These are phyloP conservation scores for Tolypocladium capitatum DNA, from an alignment of 2,329 filamentous ascomycete genomes.

Conservation along the genomic window DNA sequence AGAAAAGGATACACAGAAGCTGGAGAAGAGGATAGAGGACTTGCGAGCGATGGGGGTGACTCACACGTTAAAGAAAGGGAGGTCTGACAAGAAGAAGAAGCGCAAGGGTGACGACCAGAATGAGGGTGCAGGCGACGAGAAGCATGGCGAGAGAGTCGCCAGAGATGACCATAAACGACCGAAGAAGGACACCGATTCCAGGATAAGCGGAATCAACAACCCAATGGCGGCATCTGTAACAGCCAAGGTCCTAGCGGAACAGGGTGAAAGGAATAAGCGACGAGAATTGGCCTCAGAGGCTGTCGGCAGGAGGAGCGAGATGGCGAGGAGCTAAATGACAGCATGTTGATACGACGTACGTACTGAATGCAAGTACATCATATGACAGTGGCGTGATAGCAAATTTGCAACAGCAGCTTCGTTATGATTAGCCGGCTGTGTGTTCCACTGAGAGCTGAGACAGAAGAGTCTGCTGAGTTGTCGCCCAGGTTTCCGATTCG, in stretches of 20 bases:
- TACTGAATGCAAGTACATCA: background rate
- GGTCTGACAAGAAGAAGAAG: slow-evolving; percentile 53
- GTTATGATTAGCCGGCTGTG: too few relatives aligned
- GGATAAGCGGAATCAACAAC: slow-evolving; percentile 66
- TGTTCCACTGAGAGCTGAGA: too few relatives aligned
- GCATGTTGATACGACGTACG: too few relatives aligned
- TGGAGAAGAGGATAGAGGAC: slow-evolving; percentile 54
- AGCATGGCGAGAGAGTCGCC: slow-evolving; percentile 25
- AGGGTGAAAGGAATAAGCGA: slow-evolving; percentile 69
- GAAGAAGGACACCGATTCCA: slow-evolving; percentile 20
- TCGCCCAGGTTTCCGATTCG: too few relatives aligned
- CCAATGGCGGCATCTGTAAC: slow-evolving; percentile 73
- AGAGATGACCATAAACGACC: slow-evolving; percentile 8
- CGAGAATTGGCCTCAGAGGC: slow-evolving; percentile 45
- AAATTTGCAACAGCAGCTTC: too few relatives aligned
- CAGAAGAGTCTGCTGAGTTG: too few relatives aligned
- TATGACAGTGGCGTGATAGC: too few relatives aligned
- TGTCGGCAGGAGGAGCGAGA: slow-evolving; percentile 2
- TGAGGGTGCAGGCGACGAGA: slow-evolving; percentile 31
- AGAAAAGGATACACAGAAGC: slow-evolving; percentile 54
- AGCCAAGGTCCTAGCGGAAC: slow-evolving; percentile 74
- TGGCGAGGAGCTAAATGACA: background rate
- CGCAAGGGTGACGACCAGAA: slow-evolving; percentile 37
- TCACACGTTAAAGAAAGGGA: slow-evolving; percentile 79
- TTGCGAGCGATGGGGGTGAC: slow-evolving; percentile 61